phyloP scores from a whole-genome alignment of 2,329 filamentous ascomycete species.

The Helminthosporium solani region DNA sequence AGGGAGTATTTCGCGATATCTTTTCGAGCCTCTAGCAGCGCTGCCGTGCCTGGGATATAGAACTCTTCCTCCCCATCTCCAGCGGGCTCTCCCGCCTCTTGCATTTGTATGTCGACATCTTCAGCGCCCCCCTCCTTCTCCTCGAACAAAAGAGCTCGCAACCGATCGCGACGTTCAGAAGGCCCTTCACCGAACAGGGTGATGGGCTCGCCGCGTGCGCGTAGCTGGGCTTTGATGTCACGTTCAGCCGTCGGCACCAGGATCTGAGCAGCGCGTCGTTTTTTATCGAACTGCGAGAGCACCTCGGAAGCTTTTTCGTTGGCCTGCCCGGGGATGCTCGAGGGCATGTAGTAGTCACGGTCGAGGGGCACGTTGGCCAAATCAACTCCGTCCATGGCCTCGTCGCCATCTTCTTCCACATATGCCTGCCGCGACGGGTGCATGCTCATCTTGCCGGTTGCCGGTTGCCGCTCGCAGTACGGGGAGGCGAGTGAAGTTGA shows the following conservation, averaged over 20 bases:
- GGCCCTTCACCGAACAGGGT: constrained; percentile 92
- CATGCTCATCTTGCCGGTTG: constrained; percentile 52
- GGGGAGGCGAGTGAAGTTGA: constrained; percentile 9
- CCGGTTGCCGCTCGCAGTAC: constrained; percentile 11
- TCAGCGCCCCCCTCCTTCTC: constrained; percentile 65
- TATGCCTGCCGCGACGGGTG: constrained; percentile 92
- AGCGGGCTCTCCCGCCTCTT: constrained; percentile 55
- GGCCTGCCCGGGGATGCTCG: constrained; percentile 63
- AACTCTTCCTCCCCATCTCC: constrained; percentile 73
- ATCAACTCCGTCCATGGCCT: constrained; percentile 59
- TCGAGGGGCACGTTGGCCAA: constrained; percentile 68
- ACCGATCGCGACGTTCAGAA: constrained; percentile 78
- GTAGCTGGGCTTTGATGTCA: constrained; percentile 75
- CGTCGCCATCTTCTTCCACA: constrained; percentile 77
- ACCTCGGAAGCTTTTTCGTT: constrained; percentile 84
- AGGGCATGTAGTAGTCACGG: constrained; percentile 79
- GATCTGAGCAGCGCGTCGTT: constrained; percentile 82
- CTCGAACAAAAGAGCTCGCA: constrained; percentile 77
- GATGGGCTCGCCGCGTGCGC: constrained; percentile 88
- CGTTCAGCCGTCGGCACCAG: constrained; percentile 92
- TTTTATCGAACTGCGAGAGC: constrained; percentile 84
- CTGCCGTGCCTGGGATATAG: constrained; percentile 79
- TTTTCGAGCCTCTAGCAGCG: constrained; percentile 72
- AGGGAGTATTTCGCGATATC: constrained; percentile 82
- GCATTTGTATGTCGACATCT: constrained; percentile 55